Evolutionary conservation across 1,284 basidiomycete genomes (phyloP).

Genomic region (Sporisorium iseilematis-ciliati): DNA sequence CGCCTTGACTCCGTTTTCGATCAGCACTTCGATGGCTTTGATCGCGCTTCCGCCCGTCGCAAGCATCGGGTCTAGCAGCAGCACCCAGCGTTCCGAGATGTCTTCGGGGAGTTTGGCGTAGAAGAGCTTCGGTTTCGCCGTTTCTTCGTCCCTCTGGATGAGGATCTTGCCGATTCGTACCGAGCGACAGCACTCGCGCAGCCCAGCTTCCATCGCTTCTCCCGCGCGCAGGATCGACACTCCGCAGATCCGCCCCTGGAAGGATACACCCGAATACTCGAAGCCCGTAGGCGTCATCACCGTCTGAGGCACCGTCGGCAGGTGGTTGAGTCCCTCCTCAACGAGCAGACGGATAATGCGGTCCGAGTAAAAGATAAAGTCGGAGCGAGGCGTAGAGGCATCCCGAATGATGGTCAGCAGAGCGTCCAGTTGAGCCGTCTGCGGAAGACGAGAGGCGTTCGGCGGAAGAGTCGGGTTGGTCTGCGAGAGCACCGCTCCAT

Average conservation of each 20-base stretch:
- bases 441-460: conserved; percentile 85
- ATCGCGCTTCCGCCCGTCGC: conserved; percentile 96
- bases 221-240: conserved; percentile 70
- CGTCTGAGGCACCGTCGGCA: conserved; percentile 74
- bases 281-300: conserved; percentile 74
- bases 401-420: conserved; percentile 91
- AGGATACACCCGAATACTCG: conserved; percentile 73
- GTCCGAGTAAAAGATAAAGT: conserved; percentile 95
- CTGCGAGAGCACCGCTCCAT: conserved; percentile 20
- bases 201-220: conserved; percentile 75
- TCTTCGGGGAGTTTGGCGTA: conserved; percentile 88
- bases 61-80: conserved; percentile 97
- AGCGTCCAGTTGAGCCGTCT: conserved; percentile 83
- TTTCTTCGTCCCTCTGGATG: conserved; percentile 67
- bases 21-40: conserved; percentile 94
- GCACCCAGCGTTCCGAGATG: conserved; percentile 88
- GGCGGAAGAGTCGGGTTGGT: conserved; percentile 73
- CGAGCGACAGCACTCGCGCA: conserved; percentile 85
- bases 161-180: conserved; percentile 71
- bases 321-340: conserved; percentile 87
- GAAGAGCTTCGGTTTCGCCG: conserved; percentile 70
- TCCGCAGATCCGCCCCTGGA: conserved; percentile 66
- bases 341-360: conserved; percentile 76
- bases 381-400: conserved; percentile 75
- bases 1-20: conserved; percentile 82